Base-by-base conservation (phyloP, 208 protist genomes). In the Trypanosomatidae sp. region DNA sequence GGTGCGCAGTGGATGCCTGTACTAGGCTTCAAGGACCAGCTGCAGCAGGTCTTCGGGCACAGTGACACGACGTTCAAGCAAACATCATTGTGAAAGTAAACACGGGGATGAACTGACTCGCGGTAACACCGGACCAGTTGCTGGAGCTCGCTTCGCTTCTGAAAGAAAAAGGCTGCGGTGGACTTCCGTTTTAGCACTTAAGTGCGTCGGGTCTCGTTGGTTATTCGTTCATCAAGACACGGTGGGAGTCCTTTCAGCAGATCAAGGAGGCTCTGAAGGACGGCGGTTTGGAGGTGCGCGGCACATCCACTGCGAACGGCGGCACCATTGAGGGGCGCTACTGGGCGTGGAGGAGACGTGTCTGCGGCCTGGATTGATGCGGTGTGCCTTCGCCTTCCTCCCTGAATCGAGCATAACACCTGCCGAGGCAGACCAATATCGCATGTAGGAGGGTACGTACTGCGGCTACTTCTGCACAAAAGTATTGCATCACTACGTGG, bases 91-190 rank as follows among this genome's bases (percentile, higher is more conserved):
- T 88, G 41, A 91, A 88, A 66, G 47, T 88, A 4, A 88, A 86
- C 76, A 88, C 83, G 25, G 76, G 86, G 25, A 91, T 91, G 81
- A 80, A 86, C 55, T 80, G 83, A 22, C 79, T 91, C 33, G 83
- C 80, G n/a, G 64, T 88, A 22, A 73, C 66, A 17, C 72, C 73
- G 46, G 76, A 83, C 53, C 77, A 82, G 25, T 58, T 91, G 9
- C 46, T 69, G 55, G 77, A 75, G 53, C 50, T 82, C 28, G 62
- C 76, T 10, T 78, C 86, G 46, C 28, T 84, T 36, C 76, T 91
- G 22, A 82, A 76, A 46, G 67, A 81, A 58, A 79, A 69, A 56
- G 83, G 86, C 39, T 80, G 77, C 5, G 83, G 86, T 1, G 80
- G 88, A 25, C 28, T 88, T 15, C 72, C 86, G 36, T 66, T 86